Percentiles rank a stretch among this genome's conserved stretches.
Evolutionary conservation across 2,329 filamentous ascomycete species (phyloP).

Genomic region (Septoria linicola): DNA sequence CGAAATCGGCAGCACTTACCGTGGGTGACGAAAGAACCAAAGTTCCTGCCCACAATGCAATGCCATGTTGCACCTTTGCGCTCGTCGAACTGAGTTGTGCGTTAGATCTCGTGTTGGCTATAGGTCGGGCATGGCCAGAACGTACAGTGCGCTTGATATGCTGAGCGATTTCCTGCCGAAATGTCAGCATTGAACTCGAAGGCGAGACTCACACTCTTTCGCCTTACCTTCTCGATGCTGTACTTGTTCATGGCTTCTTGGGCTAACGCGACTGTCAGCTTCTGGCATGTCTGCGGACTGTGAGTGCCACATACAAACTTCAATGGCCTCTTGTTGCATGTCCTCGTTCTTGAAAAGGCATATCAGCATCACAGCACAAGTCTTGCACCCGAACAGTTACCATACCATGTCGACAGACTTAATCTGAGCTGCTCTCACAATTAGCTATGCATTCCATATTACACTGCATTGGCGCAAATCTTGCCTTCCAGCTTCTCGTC

Average conservation of each 20-base stretch:
- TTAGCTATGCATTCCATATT: constrained; percentile 12
- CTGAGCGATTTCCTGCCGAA: constrained; percentile 79
- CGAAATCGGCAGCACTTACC: constrained; percentile 56
- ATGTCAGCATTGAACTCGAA: background rate
- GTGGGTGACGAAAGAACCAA: constrained; percentile 98
- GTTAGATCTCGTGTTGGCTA: constrained; percentile 7
- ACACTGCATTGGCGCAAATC: constrained; percentile 34
- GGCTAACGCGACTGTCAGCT: constrained; percentile 47
- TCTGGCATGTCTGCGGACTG: background rate
- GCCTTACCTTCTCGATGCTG: constrained; percentile 66
- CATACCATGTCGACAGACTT: constrained; percentile 98
- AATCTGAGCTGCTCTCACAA: constrained; percentile 69
- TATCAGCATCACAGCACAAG: background rate
- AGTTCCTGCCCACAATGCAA: constrained; percentile 97
- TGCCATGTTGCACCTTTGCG: constrained; percentile 98
- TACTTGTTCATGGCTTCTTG: constrained; percentile 71
- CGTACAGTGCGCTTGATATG: constrained; percentile 88
- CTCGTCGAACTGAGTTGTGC: constrained; percentile 75
- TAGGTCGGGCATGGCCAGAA: background rate
- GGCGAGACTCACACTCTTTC: too few relatives aligned
- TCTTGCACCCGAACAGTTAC: background rate
- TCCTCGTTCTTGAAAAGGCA: constrained; percentile 71
- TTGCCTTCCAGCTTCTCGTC: constrained; percentile 69
- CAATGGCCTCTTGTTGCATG: constrained; percentile 93
- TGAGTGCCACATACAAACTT: constrained; percentile 72